These are phyloP conservation scores for Alloascoidea africana DNA, from an alignment of 805 yeast species.

Conservation along the genomic window DNA sequence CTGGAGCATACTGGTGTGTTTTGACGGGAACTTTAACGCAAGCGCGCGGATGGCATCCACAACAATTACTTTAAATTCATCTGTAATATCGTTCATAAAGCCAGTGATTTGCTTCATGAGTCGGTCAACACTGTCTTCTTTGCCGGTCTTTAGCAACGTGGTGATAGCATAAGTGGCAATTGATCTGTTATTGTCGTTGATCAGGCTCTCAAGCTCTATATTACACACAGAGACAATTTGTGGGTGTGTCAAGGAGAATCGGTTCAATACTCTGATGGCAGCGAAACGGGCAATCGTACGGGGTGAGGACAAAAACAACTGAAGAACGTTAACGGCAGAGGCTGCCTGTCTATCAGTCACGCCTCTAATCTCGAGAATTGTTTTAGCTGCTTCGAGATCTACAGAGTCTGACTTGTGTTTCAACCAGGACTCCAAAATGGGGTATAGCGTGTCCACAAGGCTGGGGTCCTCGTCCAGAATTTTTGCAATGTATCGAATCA, in stretches of 20 bases:
- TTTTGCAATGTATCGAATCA: slow-evolving; percentile 69
- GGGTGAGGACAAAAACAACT: slow-evolving; percentile 69
- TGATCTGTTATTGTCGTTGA: slow-evolving; percentile 80
- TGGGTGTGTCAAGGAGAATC: slow-evolving; percentile 70
- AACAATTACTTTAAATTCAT: slow-evolving; percentile 88
- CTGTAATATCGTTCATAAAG: slow-evolving; percentile 86
- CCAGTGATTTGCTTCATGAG: slow-evolving; percentile 75
- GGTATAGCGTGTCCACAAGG: slow-evolving; percentile 41
- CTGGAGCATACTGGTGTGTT: slow-evolving; percentile 66
- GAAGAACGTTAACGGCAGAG: slow-evolving; percentile 59
- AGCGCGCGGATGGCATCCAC: slow-evolving; percentile 89
- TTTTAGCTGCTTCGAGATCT: slow-evolving; percentile 81
- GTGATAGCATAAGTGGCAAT: slow-evolving; percentile 96
- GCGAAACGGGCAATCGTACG: slow-evolving; percentile 84
- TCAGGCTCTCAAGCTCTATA: slow-evolving; percentile 70
- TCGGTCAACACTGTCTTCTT: slow-evolving; percentile 77
- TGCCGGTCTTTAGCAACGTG: slow-evolving; percentile 88
- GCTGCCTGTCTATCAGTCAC: slow-evolving; percentile 52
- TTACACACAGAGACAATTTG: slow-evolving; percentile 60
- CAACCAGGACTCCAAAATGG: slow-evolving; percentile 54
- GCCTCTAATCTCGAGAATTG: slow-evolving; percentile 38
- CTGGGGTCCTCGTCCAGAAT: slow-evolving; percentile 59
- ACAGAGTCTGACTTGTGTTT: slow-evolving; percentile 79
- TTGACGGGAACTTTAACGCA: slow-evolving; percentile 85
- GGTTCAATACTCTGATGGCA: slow-evolving; percentile 81